Evolutionary conservation across 1,139 yeast species (phyloP), one percentile per base, ranked within the genome.

Genomic region (Debaryomyces nepalensis): DNA sequence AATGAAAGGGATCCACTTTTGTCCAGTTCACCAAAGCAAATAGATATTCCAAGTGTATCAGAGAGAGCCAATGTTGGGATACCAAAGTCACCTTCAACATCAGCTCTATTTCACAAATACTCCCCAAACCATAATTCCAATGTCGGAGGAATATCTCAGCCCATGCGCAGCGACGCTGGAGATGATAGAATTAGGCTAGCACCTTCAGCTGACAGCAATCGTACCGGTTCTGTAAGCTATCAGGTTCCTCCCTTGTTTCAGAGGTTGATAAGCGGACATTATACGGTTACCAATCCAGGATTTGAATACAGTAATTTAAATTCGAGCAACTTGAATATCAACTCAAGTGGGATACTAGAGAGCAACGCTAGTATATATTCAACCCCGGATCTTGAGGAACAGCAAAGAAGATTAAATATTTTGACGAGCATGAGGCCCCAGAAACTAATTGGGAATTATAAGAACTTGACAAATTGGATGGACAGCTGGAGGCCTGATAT

Each of bases 391-490:
- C 40, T 47, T 20, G 67, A 57, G 11, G 64, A 62, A 18, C 58
- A 54, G 10, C 55, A 51, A 33, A 46, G 61, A 19, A 53, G 72
- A 26, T 43, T 59, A 41, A 58, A 57, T 39, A 41, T 42, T n/a
- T 44, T 47, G 35, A 49, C 39, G 15, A 29, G 39, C 14, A 42
- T 46, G 39, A 63, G 90, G 39, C 84, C 90, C 0, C 66, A 68
- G 26, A 68, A 70, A 29, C 66, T 84, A 46, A 81, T 84, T 48
- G 90, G 90, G 1, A 63, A 66, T 26, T 75, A 75, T 22, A 49
- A 55, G 30, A 72, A 72, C 12, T 58, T 79, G 41, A 68, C 70
- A 29, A 67, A 79, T 44, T 84, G 90, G 90, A 45, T 44, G 37
- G 65, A 58, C 43, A 44, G 57, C 51, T 46, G 45, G 53, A 37